A percentile compares a stretch with the other conserved stretches of the same genome.
phyloP scores from a whole-genome alignment of 2,329 filamentous ascomycete genomes.

The Xylaria polymorpha region DNA sequence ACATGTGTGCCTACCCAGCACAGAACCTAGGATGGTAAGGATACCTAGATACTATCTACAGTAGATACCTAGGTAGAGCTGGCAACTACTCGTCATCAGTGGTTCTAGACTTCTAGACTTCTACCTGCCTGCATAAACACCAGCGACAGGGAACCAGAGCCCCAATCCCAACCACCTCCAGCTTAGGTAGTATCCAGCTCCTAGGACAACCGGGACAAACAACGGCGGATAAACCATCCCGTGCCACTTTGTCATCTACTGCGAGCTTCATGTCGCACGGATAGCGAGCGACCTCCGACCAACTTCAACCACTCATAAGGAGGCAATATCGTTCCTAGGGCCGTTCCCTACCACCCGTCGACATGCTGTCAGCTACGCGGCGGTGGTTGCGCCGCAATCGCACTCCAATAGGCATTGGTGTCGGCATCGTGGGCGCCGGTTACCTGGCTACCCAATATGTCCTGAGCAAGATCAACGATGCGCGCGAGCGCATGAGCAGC shows the following conservation, averaged over 20 bases:
- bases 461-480: conserved; percentile 88
- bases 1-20: neutral
- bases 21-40: no score
- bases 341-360: conserved; percentile 25
- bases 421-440: conserved; percentile 86
- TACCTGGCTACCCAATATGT: conserved; percentile 96
- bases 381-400: conserved; percentile 94
- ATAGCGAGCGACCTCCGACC: conserved; percentile 26
- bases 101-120: neutral
- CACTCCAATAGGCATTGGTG: conserved; percentile 87
- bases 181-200: neutral
- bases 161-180: conserved; percentile 1
- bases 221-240: neutral
- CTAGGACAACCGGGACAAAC: neutral
- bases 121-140: neutral
- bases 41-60: no score
- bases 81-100: conserved; percentile 25
- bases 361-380: conserved; percentile 77
- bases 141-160: neutral
- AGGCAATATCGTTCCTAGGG: neutral
- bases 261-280: conserved; percentile 31
- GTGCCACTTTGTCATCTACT: neutral
- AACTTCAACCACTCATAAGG: conserved; percentile 5
- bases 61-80: conserved; percentile 1
- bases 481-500: conserved; percentile 94